These are phyloP conservation scores for Naegleria lovaniensis DNA, from an alignment of 208 protist species.

Conservation along the genomic window DNA sequence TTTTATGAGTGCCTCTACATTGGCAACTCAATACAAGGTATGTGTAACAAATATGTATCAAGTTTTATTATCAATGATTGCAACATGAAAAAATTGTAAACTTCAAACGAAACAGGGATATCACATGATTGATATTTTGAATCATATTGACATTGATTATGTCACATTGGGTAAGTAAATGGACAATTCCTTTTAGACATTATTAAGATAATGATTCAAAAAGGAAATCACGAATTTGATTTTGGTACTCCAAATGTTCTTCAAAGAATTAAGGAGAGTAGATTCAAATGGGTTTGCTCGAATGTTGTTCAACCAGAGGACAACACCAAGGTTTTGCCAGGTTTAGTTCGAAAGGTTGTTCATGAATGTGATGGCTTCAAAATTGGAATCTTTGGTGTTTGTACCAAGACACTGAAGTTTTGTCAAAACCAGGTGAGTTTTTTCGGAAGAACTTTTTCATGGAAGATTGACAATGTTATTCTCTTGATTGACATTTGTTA, in stretches of 20 bases:
- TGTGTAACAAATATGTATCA: too few relatives aligned
- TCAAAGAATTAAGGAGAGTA: background rate
- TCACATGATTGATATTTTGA: conserved; percentile 16
- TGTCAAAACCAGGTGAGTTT: background rate
- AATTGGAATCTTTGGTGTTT: conserved; percentile 13
- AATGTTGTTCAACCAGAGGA: background rate
- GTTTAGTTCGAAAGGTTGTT: background rate
- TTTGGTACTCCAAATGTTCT: background rate
- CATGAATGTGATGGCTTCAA: background rate
- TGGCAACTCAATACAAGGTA: background rate
- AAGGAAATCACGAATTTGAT: conserved; percentile 23
- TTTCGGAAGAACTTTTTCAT: too few relatives aligned
- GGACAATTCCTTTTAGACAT: background rate
- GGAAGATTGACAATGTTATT: too few relatives aligned
- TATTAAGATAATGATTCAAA: background rate
- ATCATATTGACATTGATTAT: background rate
- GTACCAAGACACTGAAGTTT: background rate
- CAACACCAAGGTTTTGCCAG: background rate
- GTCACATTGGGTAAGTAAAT: background rate
- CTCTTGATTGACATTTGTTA: too few relatives aligned
- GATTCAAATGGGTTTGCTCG: background rate
- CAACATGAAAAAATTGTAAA: too few relatives aligned
- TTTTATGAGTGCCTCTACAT: background rate
- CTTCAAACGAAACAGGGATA: too few relatives aligned
- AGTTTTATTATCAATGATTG: too few relatives aligned